Percentiles rank a stretch among this genome's conserved stretches.
Conservation (phyloP, 352 stramenopile species). For the Phytophthora tubulina region DNA sequence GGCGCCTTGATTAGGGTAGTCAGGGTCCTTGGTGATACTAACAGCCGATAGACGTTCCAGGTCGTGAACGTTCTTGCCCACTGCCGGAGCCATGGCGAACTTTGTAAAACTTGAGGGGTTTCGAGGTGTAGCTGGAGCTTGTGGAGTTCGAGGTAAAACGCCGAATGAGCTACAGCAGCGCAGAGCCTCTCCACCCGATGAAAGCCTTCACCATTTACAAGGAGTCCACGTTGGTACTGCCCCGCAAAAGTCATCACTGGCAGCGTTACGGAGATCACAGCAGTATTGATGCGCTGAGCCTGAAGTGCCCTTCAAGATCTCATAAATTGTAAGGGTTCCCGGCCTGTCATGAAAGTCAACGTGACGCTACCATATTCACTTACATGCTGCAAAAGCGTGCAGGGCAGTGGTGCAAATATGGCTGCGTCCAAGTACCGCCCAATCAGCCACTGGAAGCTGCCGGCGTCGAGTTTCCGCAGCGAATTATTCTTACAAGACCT, state of each 20-base stretch:
- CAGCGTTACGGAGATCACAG: no score
- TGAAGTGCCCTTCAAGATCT: no score
- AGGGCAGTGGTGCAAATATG: not conserved
- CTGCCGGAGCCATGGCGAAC: constrained; percentile 7
- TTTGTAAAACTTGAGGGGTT: not conserved
- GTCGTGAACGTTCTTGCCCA: constrained; percentile 16
- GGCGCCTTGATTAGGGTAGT: constrained; percentile 2
- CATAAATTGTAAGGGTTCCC: no score
- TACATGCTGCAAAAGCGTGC: not conserved
- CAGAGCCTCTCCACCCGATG: not conserved
- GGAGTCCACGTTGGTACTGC: no score
- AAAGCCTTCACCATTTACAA: not conserved
- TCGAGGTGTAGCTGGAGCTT: constrained; percentile 1
- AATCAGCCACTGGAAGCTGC: constrained; percentile 11
- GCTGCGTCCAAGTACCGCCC: not conserved
- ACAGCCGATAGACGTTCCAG: constrained; percentile 23
- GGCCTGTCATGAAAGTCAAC: not conserved
- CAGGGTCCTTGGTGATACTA: constrained; percentile 18
- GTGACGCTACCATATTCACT: not conserved
- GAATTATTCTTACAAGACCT: constrained; percentile 1
- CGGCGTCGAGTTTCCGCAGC: constrained; percentile 2
- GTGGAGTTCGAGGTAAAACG: constrained; percentile 9
- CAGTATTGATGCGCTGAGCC: no score
- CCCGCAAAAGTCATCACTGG: not conserved
- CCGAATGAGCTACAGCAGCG: constrained; percentile 12